Conservation (phyloP, 345 rosid species). For the Schrenkiella parvula region DNA sequence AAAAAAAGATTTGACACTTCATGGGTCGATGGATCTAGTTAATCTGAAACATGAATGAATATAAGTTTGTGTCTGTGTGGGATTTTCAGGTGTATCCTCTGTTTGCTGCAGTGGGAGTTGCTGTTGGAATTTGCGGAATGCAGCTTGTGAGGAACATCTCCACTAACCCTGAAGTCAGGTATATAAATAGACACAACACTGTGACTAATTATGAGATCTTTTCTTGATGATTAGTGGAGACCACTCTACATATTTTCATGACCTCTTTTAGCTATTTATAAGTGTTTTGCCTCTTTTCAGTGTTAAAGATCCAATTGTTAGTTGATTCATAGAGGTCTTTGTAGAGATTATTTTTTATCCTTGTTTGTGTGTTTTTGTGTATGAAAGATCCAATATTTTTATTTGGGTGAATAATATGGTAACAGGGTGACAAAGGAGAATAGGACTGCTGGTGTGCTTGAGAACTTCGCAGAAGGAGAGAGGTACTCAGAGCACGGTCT, state of each 20-base stretch:
- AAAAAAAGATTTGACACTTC: background rate
- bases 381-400: background rate
- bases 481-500: slow-evolving; percentile 56
- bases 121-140: slow-evolving; percentile 75
- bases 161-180: slow-evolving; percentile 92
- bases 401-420: background rate
- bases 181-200: background rate
- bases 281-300: background rate
- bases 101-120: slow-evolving; percentile 67
- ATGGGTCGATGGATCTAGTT: background rate
- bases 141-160: slow-evolving; percentile 66
- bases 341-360: background rate
- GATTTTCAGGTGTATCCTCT: slow-evolving; percentile 64
- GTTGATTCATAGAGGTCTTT: background rate
- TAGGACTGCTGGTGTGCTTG: slow-evolving; percentile 77
- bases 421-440: slow-evolving; percentile 74
- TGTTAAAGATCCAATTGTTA: background rate
- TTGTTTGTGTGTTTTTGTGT: background rate
- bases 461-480: slow-evolving; percentile 66
- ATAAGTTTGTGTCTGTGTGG: background rate
- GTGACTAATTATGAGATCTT: background rate
- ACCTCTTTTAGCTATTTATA: background rate
- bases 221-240: background rate
- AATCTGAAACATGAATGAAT: background rate
- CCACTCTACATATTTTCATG: background rate